A percentile compares a stretch with the other conserved stretches of the same genome.
Conservation (phyloP, 2,329 filamentous ascomycete species). For the Fusarium clavum region DNA sequence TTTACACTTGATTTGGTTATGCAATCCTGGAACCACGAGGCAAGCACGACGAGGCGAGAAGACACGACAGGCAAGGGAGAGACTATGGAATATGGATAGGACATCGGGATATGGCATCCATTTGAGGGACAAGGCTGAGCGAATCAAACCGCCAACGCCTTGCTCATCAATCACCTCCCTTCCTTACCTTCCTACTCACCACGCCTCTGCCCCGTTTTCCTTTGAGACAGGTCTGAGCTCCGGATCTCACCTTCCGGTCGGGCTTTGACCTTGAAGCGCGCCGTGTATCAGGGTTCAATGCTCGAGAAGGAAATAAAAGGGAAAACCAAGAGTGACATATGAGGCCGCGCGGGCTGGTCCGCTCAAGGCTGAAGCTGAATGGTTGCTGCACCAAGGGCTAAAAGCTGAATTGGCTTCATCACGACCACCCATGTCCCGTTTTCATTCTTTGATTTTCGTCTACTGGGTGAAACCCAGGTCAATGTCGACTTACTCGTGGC, state of each 20-base stretch:
- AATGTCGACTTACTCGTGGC: conserved; percentile 29
- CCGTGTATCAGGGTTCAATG: conserved; percentile 28
- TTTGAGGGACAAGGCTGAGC: conserved; percentile 43
- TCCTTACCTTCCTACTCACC: conserved; percentile 34
- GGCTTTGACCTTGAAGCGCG: conserved; percentile 36
- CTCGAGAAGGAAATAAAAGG: conserved; percentile 12
- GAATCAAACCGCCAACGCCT: conserved; percentile 40
- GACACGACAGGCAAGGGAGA: conserved; percentile 33
- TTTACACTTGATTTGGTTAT: conserved; percentile 30
- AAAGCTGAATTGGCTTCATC: conserved; percentile 35
- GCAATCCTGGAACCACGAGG: conserved; percentile 44
- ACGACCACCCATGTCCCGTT: conserved; percentile 25
- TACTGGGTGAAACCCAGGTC: conserved; percentile 15
- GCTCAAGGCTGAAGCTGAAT: conserved; percentile 42
- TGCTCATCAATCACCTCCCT: conserved; percentile 28
- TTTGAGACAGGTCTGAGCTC: conserved; percentile 35
- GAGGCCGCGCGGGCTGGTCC: conserved; percentile 29
- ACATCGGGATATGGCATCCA: conserved; percentile 21
- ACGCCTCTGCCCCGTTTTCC: conserved; percentile 28
- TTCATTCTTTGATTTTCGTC: conserved; percentile 28
- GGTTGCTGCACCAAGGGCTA: conserved; percentile 31
- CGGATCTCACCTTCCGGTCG: conserved; percentile 35
- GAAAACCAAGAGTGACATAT: conserved; percentile 10
- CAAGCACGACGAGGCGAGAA: conserved; percentile 39
- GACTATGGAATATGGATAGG: conserved; percentile 23